These are phyloP conservation scores for Barnettozyma salicaria DNA, from an alignment of 805 yeast genomes.

Conservation along the genomic window DNA sequence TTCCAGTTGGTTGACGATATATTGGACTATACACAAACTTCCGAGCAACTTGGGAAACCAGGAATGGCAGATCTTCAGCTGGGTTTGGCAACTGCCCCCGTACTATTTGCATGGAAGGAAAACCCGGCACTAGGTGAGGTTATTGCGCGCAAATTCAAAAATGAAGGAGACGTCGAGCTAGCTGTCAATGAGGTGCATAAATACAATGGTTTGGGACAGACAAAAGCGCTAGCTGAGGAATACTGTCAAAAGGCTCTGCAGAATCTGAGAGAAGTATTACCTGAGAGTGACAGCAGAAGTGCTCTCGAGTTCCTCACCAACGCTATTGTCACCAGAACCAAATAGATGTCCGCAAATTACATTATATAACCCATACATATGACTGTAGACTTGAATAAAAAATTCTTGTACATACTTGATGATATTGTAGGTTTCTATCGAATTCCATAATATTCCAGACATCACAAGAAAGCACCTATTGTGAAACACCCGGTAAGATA, in stretches of 20 bases:
- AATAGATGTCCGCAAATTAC: slow-evolving; percentile 31
- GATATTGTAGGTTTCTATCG: no score
- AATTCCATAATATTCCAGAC: no score
- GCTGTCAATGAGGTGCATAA: slow-evolving; percentile 70
- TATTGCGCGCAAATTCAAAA: slow-evolving; percentile 74
- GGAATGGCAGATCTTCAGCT: slow-evolving; percentile 90
- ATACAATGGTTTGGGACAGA: slow-evolving; percentile 69
- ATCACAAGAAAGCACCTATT: no score
- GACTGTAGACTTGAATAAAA: no score
- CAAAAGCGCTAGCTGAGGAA: slow-evolving; percentile 67
- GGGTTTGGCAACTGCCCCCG: slow-evolving; percentile 97
- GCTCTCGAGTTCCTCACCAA: slow-evolving; percentile 83
- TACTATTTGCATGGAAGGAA: slow-evolving; percentile 87
- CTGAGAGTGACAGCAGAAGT: slow-evolving; percentile 83
- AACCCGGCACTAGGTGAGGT: slow-evolving; percentile 79
- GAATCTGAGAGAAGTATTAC: slow-evolving; percentile 60
- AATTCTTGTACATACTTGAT: no score
- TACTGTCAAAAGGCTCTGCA: slow-evolving; percentile 72
- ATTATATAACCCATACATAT: background rate
- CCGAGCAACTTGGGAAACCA: slow-evolving; percentile 85
- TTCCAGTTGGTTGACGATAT: slow-evolving; percentile 96
- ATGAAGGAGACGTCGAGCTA: slow-evolving; percentile 78
- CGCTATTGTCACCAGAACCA: slow-evolving; percentile 74
- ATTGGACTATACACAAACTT: slow-evolving; percentile 89
- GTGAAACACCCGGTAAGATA: no score